Evolutionary conservation across 2,329 filamentous ascomycete genomes (phyloP).

Genomic region (Escovopsis sp.): DNA sequence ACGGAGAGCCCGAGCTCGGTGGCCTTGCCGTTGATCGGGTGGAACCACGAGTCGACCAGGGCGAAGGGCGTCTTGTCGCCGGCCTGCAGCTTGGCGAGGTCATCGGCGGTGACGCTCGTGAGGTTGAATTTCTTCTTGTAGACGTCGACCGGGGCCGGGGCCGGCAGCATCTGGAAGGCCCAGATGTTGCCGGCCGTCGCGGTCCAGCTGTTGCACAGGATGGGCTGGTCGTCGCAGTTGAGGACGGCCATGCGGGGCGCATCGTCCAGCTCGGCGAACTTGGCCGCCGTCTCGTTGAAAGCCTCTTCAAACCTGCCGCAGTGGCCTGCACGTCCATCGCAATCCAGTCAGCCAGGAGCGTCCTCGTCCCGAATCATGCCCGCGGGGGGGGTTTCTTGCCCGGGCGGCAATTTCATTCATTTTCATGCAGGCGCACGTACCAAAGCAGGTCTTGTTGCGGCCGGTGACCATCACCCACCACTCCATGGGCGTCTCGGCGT

Average conservation of each 20-base stretch:
- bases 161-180: conserved; percentile 52
- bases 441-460: conserved; percentile 63
- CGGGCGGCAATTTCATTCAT: too few relatives aligned
- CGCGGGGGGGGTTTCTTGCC: background rate
- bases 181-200: conserved; percentile 49
- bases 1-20: conserved; percentile 47
- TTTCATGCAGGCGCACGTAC: conserved; percentile 22
- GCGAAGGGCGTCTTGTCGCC: conserved; percentile 33
- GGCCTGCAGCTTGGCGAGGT: conserved; percentile 44
- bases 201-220: conserved; percentile 64
- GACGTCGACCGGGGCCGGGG: conserved; percentile 47
- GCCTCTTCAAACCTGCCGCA: conserved; percentile 51
- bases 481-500: conserved; percentile 50
- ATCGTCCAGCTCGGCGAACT: conserved; percentile 46
- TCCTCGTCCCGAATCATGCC: background rate
- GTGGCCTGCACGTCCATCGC: conserved; percentile 30
- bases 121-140: conserved; percentile 54
- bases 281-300: conserved; percentile 49
- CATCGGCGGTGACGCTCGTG: conserved; percentile 50
- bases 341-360: background rate
- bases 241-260: conserved; percentile 54
- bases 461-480: conserved; percentile 65
- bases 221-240: conserved; percentile 59
- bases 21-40: conserved; percentile 58
- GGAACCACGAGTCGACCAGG: conserved; percentile 50